A percentile compares a stretch with the other conserved stretches of the same genome.
Conservation (phyloP, 768 basidiomycete species). For the Cyathus striatus region DNA sequence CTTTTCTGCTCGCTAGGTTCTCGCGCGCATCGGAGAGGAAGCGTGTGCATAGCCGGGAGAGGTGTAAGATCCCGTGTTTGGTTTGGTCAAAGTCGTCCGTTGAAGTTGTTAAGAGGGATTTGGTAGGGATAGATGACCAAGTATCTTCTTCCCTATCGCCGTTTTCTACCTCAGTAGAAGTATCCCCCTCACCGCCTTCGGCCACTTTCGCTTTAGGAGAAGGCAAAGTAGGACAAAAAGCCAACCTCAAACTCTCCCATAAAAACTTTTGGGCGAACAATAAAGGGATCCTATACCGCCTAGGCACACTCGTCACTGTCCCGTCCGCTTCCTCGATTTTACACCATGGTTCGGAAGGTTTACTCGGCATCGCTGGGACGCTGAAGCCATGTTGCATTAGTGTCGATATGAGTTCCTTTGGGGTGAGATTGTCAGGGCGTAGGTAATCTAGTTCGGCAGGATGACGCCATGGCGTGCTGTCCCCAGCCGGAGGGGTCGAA, state of each 20-base stretch:
- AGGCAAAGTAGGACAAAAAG: no score
- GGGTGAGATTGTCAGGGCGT: background rate
- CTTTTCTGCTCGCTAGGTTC: background rate
- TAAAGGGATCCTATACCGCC: constrained; percentile 37
- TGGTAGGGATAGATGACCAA: no score
- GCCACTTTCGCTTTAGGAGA: no score
- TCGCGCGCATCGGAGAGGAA: constrained; percentile 25
- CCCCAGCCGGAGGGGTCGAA: background rate
- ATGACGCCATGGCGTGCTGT: background rate
- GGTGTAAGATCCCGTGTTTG: constrained; percentile 38
- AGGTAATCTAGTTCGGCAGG: background rate
- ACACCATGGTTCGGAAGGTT: constrained; percentile 1
- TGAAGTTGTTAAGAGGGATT: no score
- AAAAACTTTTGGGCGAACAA: constrained; percentile 40
- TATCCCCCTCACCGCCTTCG: no score
- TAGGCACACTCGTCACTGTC: constrained; percentile 19
- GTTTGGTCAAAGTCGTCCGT: constrained; percentile 40
- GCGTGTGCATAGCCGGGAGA: constrained; percentile 29
- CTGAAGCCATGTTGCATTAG: background rate
- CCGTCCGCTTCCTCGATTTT: constrained; percentile 13
- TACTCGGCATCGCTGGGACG: background rate
- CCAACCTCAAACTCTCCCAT: constrained; percentile 34
- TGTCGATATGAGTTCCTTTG: background rate
- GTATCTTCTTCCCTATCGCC: constrained; percentile 15
- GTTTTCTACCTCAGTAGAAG: constrained; percentile 27